phyloP scores from a whole-genome alignment of 257 asterid species.

The Rubia yunnanensis region DNA sequence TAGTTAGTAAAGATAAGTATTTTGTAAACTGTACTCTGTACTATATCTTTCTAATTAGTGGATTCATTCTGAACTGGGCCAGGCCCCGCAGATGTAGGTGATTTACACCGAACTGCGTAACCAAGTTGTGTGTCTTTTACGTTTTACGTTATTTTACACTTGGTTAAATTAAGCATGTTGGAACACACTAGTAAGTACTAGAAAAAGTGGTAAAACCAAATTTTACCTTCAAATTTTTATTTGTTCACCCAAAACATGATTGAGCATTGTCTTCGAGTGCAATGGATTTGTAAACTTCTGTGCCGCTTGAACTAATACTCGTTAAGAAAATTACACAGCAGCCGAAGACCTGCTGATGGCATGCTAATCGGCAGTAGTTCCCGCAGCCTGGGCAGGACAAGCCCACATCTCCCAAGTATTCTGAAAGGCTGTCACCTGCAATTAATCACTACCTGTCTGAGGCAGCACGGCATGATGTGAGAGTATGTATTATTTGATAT shows the following conservation, averaged over 20 bases:
- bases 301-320: slow-evolving; percentile 1
- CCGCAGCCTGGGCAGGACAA: slow-evolving; percentile 80
- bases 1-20: too few relatives aligned
- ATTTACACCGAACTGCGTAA: too few relatives aligned
- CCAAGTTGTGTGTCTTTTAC: too few relatives aligned
- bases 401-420: slow-evolving; percentile 78
- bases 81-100: too few relatives aligned
- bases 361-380: slow-evolving; percentile 84
- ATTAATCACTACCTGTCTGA: slow-evolving; percentile 89
- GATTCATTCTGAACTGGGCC: too few relatives aligned
- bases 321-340: slow-evolving; percentile 52
- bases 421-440: slow-evolving; percentile 95
- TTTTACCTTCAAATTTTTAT: too few relatives aligned
- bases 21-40: too few relatives aligned
- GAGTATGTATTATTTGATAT: slow-evolving; percentile 43
- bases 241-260: neutral
- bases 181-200: too few relatives aligned
- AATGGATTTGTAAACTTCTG: neutral
- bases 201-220: too few relatives aligned
- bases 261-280: neutral
- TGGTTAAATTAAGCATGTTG: too few relatives aligned
- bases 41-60: too few relatives aligned
- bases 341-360: slow-evolving; percentile 73
- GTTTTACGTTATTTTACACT: too few relatives aligned
- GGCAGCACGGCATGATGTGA: slow-evolving; percentile 95